A percentile compares a stretch with the other conserved stretches of the same genome.
phyloP scores from a whole-genome alignment of 148 eudicot species.

The Diospyros kaki region DNA sequence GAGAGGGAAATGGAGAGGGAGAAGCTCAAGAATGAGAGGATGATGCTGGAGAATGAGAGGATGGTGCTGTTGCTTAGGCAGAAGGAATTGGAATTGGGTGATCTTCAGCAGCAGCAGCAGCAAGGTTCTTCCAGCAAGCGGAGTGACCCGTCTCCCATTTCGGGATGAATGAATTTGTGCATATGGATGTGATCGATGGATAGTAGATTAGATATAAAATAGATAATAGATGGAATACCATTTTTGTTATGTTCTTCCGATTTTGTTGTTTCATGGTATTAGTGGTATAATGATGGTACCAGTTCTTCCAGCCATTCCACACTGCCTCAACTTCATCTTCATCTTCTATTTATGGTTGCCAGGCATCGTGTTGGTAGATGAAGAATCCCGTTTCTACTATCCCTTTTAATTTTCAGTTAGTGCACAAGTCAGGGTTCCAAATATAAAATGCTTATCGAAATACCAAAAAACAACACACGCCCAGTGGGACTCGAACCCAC shows the following conservation, averaged over 20 bases:
- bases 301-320: too few species aligned
- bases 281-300: too few species aligned
- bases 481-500: slow-evolving; percentile 74
- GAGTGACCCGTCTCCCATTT: slow-evolving; percentile 34
- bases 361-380: too few species aligned
- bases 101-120: slow-evolving; percentile 23
- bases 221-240: neutral
- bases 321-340: too few species aligned
- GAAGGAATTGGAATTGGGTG: slow-evolving; percentile 56
- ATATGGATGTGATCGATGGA: too few species aligned
- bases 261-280: neutral
- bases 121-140: slow-evolving; percentile 22
- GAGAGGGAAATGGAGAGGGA: slow-evolving; percentile 50
- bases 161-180: slow-evolving; percentile 11
- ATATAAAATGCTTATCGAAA: too few species aligned
- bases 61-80: slow-evolving; percentile 64
- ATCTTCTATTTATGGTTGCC: too few species aligned
- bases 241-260: neutral
- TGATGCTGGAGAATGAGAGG: slow-evolving; percentile 69
- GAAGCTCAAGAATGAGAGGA: slow-evolving; percentile 56
- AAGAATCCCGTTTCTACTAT: too few species aligned
- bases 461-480: slow-evolving; percentile 1
- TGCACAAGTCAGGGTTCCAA: too few species aligned
- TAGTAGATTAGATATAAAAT: neutral
- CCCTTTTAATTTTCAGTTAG: too few species aligned